Base-by-base conservation (phyloP, 2,329 filamentous ascomycete species). In the Colletotrichum plurivorum region DNA sequence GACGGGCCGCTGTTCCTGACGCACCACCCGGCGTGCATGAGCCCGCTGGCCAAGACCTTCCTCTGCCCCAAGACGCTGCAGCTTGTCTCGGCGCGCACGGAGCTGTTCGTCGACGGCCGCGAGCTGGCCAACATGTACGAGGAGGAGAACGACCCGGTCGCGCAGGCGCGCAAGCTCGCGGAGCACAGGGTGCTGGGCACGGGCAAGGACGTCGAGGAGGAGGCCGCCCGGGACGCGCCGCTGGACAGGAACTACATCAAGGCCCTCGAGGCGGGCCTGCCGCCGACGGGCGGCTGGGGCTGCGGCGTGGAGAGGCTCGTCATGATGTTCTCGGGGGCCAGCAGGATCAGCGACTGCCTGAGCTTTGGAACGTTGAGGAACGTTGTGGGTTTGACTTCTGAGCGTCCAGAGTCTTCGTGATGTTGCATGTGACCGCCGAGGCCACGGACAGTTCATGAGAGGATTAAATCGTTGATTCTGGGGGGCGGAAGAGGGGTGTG, bases 41-140 rank as follows among this genome's bases (percentile, higher is more conserved):
- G 95, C 0, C 96, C 96, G 0, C 88, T 99, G 8, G 90, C 95
- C 25, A 98, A 98, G 83, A 94, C 93, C 60, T 97, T 94, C 81
- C 75, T 85, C 20, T 94, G 94, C 77, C 87, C 89, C 0, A 79
- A 76, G 9, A 92, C 91, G 0, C 84, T 86, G 15, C 95, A 98
- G 77, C 80, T 88, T 9, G 90, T 97, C 1, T 92, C 94, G 1
- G 93, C 94, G 1, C 91, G 95, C 6, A 93, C 93, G 0, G 95
- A 98, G 80, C 88, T 97, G 22, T 97, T 97, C 81, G 89, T 97
- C 71, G 83, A 89, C 57, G 90, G 92, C 48, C 89, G 90, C 63
- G 96, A 99, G 78, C 87, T 97, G 39, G 94, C 95, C 70, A 99
- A 99, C 80, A 97, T 95, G 84, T 99, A 99, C 79, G 96, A 99